These are phyloP conservation scores for Cystoderma amianthinum DNA, from an alignment of 768 basidiomycete genomes.

Conservation along the genomic window DNA sequence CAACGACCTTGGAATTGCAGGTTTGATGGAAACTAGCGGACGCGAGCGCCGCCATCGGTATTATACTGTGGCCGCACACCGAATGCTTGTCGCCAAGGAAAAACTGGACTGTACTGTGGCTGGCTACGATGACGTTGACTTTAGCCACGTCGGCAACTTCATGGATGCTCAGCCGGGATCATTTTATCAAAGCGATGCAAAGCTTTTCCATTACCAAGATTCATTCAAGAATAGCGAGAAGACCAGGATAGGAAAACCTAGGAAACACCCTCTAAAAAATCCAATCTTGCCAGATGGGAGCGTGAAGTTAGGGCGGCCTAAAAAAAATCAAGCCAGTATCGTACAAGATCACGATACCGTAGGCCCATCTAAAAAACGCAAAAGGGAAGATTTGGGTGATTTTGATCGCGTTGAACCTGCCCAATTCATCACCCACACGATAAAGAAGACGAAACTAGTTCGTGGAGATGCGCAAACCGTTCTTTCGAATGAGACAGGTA, in stretches of 20 bases:
- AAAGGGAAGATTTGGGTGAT: too few species aligned
- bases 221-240: slow-evolving; percentile 32
- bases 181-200: slow-evolving; percentile 48
- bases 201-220: slow-evolving; percentile 42
- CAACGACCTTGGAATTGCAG: slow-evolving; percentile 59
- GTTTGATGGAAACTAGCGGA: slow-evolving; percentile 75
- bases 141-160: slow-evolving; percentile 51
- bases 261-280: slow-evolving; percentile 32
- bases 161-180: slow-evolving; percentile 26
- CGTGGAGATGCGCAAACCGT: too few species aligned
- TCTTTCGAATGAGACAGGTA: too few species aligned
- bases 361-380: not conserved
- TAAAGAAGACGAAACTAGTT: slow-evolving; percentile 10
- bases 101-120: slow-evolving; percentile 47
- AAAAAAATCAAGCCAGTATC: slow-evolving; percentile 31
- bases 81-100: slow-evolving; percentile 53
- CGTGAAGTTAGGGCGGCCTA: slow-evolving; percentile 54
- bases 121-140: slow-evolving; percentile 37
- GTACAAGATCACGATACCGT: slow-evolving; percentile 9
- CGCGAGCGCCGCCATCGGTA: slow-evolving; percentile 85
- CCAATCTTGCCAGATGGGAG: slow-evolving; percentile 42
- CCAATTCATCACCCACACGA: too few species aligned
- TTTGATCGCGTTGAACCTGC: too few species aligned
- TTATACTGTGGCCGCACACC: slow-evolving; percentile 69
- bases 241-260: slow-evolving; percentile 18